A percentile compares a stretch with the other conserved stretches of the same genome.
These are phyloP conservation scores for Penicillium sp. DNA, from an alignment of 2,329 filamentous ascomycete genomes.

Conservation along the genomic window DNA sequence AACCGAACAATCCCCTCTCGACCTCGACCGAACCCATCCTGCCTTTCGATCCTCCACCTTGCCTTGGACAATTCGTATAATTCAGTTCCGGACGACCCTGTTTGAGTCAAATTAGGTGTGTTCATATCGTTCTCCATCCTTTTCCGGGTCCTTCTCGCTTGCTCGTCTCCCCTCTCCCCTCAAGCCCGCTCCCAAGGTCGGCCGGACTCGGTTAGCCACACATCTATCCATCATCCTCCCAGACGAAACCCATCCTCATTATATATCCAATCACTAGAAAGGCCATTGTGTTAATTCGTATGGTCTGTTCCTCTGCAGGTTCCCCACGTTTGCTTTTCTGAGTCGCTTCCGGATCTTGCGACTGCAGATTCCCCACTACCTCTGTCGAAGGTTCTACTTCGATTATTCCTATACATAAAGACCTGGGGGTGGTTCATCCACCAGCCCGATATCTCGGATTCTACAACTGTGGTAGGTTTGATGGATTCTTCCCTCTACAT, in stretches of 20 bases:
- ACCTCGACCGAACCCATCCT: constrained; percentile 22
- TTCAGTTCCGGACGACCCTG: constrained; percentile 31
- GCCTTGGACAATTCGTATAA: constrained; percentile 19
- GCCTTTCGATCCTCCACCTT: constrained; percentile 18
- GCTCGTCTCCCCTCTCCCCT: constrained; percentile 29
- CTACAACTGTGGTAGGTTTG: constrained; percentile 38
- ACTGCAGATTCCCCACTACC: constrained; percentile 35
- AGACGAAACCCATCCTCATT: constrained; percentile 17
- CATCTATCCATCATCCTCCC: constrained; percentile 17
- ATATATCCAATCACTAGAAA: constrained; percentile 15
- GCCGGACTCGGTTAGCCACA: constrained; percentile 28
- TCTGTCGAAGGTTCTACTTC: constrained; percentile 30
- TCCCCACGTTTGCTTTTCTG: constrained; percentile 28
- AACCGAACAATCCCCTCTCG: constrained; percentile 29
- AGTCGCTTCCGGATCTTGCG: constrained; percentile 38
- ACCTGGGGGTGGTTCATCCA: constrained; percentile 35
- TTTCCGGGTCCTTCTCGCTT: constrained; percentile 34
- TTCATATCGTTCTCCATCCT: constrained; percentile 32
- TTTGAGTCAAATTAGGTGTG: constrained; percentile 33
- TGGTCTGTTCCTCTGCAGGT: constrained; percentile 25
- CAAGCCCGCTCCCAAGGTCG: constrained; percentile 28
- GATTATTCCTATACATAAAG: constrained; percentile 24
- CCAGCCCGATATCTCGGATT: constrained; percentile 24
- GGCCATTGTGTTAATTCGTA: constrained; percentile 28
- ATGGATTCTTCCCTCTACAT: constrained; percentile 31